Base-by-base conservation (phyloP, 2,329 filamentous ascomycete genomes). In the Fusarium albosuccineum region DNA sequence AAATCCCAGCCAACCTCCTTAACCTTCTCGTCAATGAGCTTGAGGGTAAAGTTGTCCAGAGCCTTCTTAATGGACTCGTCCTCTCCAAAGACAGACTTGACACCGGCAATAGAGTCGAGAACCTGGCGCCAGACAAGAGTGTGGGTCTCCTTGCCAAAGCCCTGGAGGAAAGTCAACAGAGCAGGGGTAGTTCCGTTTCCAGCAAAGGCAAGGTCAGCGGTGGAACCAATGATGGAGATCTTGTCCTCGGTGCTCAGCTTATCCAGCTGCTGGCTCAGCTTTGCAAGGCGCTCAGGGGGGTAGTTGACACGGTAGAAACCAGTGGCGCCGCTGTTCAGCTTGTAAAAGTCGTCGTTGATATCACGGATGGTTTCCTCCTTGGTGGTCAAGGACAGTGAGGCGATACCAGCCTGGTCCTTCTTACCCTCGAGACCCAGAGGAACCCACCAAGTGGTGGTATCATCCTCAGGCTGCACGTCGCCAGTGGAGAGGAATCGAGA, bases 221-320 rank as follows among this genome's bases (percentile, higher is more conserved):
- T 93, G 73, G 97, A 97, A 63, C 93, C 94, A 61, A 97, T 88
- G 53, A 97, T 88, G 40, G 93, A 93, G 72, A 98, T 97, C 83
- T 96, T 97, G 81, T 99, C 96, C 76, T 95, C 89, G 6, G 91
- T 89, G 66, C 86, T 92, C 26, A 99, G 85, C 70, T 89, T 89
- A 70, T 92, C 86, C 14, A 94, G 89, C 71, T 92, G 89, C 54
- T 89, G 86, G 60, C 92, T 92, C 26, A 99, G 89, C 80, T 93
- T 93, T 39, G 87, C 87, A 40, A 99, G 86, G 48, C 95, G 89
- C 66, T 88, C 85, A n/a, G 93, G 89, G 6, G 96, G 93, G 76
- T 98, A 97, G 80, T 97, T 97, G 49, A 95, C 96, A 64, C 94
- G 89, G 82, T 97, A 98, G 75, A 89, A 97, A 27, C 94, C 95